Conservation (phyloP, 805 yeast genomes). For the Saccharomycopsis oosterbeekiorum region DNA sequence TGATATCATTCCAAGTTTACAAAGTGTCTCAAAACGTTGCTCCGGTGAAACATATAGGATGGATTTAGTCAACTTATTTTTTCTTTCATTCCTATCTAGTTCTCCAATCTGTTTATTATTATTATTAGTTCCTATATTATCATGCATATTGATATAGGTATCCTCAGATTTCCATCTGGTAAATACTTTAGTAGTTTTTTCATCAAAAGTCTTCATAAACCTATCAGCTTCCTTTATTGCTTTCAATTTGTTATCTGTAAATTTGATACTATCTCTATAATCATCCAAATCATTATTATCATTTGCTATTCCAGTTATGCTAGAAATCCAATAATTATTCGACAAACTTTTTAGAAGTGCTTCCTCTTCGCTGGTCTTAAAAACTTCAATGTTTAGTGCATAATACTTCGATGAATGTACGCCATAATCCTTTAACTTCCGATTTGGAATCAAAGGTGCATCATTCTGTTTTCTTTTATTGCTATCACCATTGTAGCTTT, state of each 20-base stretch:
- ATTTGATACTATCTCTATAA: neutral
- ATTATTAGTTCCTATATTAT: slow-evolving; percentile 16
- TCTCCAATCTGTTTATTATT: slow-evolving; percentile 11
- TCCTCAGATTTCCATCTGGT: slow-evolving; percentile 19
- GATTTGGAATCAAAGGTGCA: slow-evolving; percentile 31
- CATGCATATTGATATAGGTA: slow-evolving; percentile 17
- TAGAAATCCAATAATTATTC: slow-evolving; percentile 38
- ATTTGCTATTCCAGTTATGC: slow-evolving; percentile 22
- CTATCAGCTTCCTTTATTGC: neutral
- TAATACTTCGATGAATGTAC: slow-evolving; percentile 63
- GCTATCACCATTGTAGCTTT: slow-evolving; percentile 21
- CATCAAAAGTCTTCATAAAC: slow-evolving; percentile 4
- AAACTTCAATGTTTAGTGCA: slow-evolving; percentile 50
- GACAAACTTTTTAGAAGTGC: slow-evolving; percentile 34
- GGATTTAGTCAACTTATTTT: neutral
- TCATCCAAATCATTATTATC: slow-evolving; percentile 13
- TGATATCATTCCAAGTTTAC: slow-evolving; percentile 18
- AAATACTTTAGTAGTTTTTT: neutral
- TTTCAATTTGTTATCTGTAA: neutral
- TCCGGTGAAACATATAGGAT: neutral
- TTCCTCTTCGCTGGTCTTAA: slow-evolving; percentile 42
- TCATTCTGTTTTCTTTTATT: neutral
- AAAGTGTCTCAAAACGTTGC: slow-evolving; percentile 12
- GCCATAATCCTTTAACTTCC: slow-evolving; percentile 58
- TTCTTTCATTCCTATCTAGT: neutral